Percentiles rank a stretch among this genome's conserved stretches.
These are phyloP conservation scores for Pleurotus djamor DNA, from an alignment of 768 basidiomycete genomes.

Conservation along the genomic window DNA sequence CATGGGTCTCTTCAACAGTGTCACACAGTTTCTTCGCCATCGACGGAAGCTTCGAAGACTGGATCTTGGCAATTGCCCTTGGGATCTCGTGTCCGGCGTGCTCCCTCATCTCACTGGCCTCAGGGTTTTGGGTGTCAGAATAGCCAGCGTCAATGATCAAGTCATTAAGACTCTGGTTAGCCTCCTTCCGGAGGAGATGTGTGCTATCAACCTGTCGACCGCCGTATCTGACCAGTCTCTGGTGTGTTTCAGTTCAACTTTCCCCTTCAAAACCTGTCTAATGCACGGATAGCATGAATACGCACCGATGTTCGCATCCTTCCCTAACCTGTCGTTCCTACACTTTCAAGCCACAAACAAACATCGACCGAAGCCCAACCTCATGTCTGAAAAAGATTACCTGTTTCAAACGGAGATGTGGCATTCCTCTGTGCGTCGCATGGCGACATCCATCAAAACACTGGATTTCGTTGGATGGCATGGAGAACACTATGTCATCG, in stretches of 20 bases:
- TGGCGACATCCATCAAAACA: conserved; percentile 47
- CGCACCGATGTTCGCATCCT: conserved; percentile 42
- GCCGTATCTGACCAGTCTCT: conserved; percentile 48
- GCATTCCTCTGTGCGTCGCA: conserved; percentile 45
- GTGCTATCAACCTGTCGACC: conserved; percentile 51
- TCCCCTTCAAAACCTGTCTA: no score
- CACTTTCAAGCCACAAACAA: conserved; percentile 49
- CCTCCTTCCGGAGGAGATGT: conserved; percentile 43
- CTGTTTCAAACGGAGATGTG: conserved; percentile 55
- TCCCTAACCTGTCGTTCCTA: conserved; percentile 54
- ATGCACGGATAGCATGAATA: conserved; percentile 44
- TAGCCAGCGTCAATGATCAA: conserved; percentile 42
- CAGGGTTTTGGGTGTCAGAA: conserved; percentile 56
- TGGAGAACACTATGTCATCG: conserved; percentile 68
- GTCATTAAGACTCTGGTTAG: conserved; percentile 36
- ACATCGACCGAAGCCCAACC: conserved; percentile 52
- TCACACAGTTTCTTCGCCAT: conserved; percentile 50
- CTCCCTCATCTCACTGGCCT: conserved; percentile 50
- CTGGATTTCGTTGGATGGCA: conserved; percentile 75
- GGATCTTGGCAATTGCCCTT: conserved; percentile 65
- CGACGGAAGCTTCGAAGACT: conserved; percentile 49
- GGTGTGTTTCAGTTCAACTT: conserved; percentile 28
- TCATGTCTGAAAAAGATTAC: conserved; percentile 60
- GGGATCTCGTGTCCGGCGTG: conserved; percentile 53
- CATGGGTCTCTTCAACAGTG: conserved; percentile 44